Percentiles rank a stretch among this genome's conserved stretches.
Conservation (phyloP, 176 grass and related monocot genomes). For the Hordeum marinum region DNA sequence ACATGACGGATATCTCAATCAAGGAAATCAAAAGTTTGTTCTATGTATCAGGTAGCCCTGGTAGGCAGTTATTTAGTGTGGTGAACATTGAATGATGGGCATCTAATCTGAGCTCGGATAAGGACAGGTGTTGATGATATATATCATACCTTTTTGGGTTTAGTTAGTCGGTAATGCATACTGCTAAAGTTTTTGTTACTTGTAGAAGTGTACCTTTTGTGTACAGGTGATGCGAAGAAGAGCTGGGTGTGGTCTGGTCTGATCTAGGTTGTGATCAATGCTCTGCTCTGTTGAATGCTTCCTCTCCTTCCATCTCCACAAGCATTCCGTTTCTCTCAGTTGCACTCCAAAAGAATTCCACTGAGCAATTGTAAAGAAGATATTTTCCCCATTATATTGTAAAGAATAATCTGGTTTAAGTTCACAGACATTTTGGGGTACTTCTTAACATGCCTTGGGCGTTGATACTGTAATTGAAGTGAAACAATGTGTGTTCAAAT, state of each 20-base stretch:
- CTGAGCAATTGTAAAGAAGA: constrained; percentile 4
- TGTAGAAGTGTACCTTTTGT: constrained; percentile 29
- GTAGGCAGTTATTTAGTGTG: constrained; percentile 4
- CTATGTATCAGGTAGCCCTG: constrained; percentile 31
- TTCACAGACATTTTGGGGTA: neutral
- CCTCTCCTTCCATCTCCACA: constrained; percentile 26
- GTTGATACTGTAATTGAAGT: no score
- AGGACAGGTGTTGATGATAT: no score
- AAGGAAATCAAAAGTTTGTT: constrained; percentile 51
- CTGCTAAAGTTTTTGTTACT: neutral
- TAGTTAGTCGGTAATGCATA: neutral
- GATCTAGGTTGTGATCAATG: no score
- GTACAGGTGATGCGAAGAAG: constrained; percentile 62
- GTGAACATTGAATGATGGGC: constrained; percentile 50
- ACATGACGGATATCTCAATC: neutral
- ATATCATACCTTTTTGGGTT: no score
- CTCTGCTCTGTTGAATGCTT: constrained; percentile 28
- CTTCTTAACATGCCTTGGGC: no score
- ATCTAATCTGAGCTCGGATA: constrained; percentile 17
- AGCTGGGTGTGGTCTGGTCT: constrained; percentile 21
- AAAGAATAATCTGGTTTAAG: neutral
- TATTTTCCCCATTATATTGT: neutral
- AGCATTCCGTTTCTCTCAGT: no score
- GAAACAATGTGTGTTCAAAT: no score
- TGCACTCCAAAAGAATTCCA: constrained; percentile 64